Conservation (phyloP, 805 yeast genomes). For the Starmerella powellii region DNA sequence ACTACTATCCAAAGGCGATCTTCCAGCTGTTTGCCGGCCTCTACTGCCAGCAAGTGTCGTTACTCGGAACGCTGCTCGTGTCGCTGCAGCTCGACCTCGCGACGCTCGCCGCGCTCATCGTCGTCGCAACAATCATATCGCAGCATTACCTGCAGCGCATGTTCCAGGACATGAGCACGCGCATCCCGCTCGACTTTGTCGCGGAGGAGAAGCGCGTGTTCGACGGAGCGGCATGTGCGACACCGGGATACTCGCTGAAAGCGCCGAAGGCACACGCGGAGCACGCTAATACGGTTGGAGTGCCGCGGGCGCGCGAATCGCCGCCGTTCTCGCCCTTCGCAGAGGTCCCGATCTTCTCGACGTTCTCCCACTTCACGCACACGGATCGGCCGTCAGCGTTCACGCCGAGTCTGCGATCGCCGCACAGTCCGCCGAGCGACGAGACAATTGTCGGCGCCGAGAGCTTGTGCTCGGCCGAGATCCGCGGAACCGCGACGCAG, state of each 20-base stretch:
- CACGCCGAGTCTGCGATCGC: too few species aligned
- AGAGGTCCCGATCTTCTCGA: too few species aligned
- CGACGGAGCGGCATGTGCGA: background rate
- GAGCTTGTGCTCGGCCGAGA: background rate
- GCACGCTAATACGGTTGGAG: too few species aligned
- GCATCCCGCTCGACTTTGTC: constrained; percentile 30
- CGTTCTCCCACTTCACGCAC: too few species aligned
- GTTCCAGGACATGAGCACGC: constrained; percentile 31
- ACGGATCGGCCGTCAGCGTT: too few species aligned
- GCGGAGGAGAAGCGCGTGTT: background rate
- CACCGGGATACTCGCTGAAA: background rate
- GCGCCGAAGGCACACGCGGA: too few species aligned
- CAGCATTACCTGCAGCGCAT: constrained; percentile 42
- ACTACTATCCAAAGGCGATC: constrained; percentile 59
- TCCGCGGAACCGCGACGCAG: background rate
- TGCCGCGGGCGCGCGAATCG: too few species aligned
- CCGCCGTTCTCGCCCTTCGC: too few species aligned
- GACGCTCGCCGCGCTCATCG: constrained; percentile 39
- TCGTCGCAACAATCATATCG: constrained; percentile 44
- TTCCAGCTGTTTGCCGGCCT: constrained; percentile 70
- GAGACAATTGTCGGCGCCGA: background rate
- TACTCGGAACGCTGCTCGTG: constrained; percentile 63
- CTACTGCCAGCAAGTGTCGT: constrained; percentile 65
- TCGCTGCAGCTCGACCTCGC: constrained; percentile 44
- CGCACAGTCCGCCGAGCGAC: too few species aligned